These are phyloP conservation scores for Pachyrhizus erosus DNA, from an alignment of 306 rosid genomes.

Conservation along the genomic window DNA sequence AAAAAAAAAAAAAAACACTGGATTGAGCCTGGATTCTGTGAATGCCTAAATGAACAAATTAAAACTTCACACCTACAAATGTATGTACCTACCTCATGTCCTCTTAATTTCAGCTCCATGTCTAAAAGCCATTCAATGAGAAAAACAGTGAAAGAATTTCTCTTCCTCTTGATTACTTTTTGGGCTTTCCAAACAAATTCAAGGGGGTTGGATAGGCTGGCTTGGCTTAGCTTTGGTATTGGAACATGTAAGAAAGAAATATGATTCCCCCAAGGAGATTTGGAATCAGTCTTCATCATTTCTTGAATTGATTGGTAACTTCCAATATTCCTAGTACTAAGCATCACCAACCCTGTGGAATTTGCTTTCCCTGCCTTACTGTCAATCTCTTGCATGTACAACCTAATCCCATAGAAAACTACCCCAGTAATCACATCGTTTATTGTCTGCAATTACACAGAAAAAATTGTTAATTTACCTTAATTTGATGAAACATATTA, in stretches of 20 bases:
- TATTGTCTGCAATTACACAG: slow-evolving; percentile 43
- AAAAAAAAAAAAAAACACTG: no score
- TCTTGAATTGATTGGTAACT: slow-evolving; percentile 56
- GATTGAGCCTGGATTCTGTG: no score
- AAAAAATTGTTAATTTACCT: not conserved
- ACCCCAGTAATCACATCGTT: slow-evolving; percentile 59
- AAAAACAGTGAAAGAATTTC: slow-evolving; percentile 44
- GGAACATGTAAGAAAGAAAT: slow-evolving; percentile 47
- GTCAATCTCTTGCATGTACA: slow-evolving; percentile 54
- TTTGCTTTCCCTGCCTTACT: slow-evolving; percentile 34
- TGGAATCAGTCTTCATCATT: slow-evolving; percentile 48
- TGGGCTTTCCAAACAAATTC: slow-evolving; percentile 54
- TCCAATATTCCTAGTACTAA: slow-evolving; percentile 56
- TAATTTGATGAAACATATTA: not conserved
- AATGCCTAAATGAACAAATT: no score
- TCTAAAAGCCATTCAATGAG: slow-evolving; percentile 43
- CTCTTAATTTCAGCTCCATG: slow-evolving; percentile 52
- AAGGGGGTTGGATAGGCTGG: slow-evolving; percentile 49
- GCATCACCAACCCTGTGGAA: slow-evolving; percentile 58
- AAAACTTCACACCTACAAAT: not conserved
- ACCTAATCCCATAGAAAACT: slow-evolving; percentile 51
- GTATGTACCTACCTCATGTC: slow-evolving; percentile 50
- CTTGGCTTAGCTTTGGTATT: slow-evolving; percentile 51
- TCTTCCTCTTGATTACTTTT: slow-evolving; percentile 53
- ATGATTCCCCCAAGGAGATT: slow-evolving; percentile 59